phyloP scores from a whole-genome alignment of 257 asterid genomes.

The Misopates orontium region DNA sequence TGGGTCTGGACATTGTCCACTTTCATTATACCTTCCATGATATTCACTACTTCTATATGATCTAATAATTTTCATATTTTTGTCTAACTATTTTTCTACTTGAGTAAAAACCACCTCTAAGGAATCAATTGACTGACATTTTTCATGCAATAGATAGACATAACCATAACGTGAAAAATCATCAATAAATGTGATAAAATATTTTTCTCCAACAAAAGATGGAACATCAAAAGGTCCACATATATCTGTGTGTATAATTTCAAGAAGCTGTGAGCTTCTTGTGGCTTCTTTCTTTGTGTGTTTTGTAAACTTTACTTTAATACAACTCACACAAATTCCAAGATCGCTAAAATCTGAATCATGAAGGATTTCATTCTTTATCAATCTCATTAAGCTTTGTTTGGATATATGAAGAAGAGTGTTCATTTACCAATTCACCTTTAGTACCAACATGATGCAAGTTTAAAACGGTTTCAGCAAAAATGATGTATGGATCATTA shows the following conservation, averaged over 20 bases:
- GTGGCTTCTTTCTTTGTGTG: not conserved
- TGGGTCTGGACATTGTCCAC: too few species aligned
- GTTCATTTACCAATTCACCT: not conserved
- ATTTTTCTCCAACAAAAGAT: too few species aligned
- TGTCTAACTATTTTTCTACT: not conserved
- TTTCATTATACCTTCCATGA: too few species aligned
- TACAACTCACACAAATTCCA: too few species aligned
- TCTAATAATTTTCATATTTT: not conserved
- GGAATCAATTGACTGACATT: too few species aligned
- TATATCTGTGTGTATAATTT: not conserved
- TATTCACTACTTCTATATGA: not conserved
- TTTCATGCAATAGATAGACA: too few species aligned
- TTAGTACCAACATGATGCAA: not conserved
- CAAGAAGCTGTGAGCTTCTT: not conserved
- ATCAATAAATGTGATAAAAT: too few species aligned
- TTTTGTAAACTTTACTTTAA: too few species aligned
- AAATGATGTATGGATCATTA: too few species aligned
- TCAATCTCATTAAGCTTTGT: not conserved
- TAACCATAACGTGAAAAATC: too few species aligned
- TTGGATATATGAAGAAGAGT: slow-evolving; percentile 2
- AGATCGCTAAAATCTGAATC: too few species aligned
- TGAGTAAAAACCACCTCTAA: not conserved
- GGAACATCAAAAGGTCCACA: not conserved
- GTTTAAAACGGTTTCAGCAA: not conserved
- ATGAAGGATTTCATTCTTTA: not conserved